phyloP scores from a whole-genome alignment of 352 stramenopile species.

The Phytophthora pluvialis region DNA sequence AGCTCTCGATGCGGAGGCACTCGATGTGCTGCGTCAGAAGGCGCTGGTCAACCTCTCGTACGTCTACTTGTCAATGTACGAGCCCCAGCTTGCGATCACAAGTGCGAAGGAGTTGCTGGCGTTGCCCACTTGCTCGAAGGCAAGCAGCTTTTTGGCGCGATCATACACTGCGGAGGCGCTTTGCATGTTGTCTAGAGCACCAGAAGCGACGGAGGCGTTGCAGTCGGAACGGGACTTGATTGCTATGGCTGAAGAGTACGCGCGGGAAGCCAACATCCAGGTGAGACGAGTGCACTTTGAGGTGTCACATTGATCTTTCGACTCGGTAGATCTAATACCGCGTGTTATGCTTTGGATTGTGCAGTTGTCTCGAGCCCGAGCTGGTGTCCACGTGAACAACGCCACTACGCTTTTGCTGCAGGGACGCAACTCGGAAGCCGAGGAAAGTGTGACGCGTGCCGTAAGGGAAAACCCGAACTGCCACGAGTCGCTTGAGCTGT shows the following conservation, averaged over 20 bases:
- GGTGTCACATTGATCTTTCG: not conserved
- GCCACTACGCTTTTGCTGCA: constrained; percentile 82
- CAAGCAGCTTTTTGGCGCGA: constrained; percentile 79
- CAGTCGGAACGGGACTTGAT: constrained; percentile 81
- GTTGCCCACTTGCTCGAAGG: constrained; percentile 71
- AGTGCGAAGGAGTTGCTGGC: constrained; percentile 82
- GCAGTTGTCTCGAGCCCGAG: constrained; percentile 68
- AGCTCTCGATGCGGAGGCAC: constrained; percentile 51
- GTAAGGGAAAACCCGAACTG: constrained; percentile 85
- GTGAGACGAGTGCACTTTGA: constrained; percentile 27
- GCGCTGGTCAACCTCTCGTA: constrained; percentile 89
- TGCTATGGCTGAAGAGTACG: constrained; percentile 80
- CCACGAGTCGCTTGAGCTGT: constrained; percentile 82
- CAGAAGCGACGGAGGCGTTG: constrained; percentile 76
- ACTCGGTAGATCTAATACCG: constrained; percentile 3
- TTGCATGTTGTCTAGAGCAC: constrained; percentile 86
- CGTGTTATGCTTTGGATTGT: constrained; percentile 8
- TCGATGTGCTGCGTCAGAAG: constrained; percentile 84
- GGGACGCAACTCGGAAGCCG: constrained; percentile 70
- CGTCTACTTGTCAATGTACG: constrained; percentile 92
- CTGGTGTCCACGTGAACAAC: constrained; percentile 88
- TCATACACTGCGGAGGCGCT: constrained; percentile 92
- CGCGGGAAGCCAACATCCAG: constrained; percentile 76
- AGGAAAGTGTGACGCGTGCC: constrained; percentile 85
- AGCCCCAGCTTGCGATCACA: constrained; percentile 88